These are phyloP conservation scores for Suillus ampliporus DNA, from an alignment of 768 basidiomycete genomes.

Conservation along the genomic window DNA sequence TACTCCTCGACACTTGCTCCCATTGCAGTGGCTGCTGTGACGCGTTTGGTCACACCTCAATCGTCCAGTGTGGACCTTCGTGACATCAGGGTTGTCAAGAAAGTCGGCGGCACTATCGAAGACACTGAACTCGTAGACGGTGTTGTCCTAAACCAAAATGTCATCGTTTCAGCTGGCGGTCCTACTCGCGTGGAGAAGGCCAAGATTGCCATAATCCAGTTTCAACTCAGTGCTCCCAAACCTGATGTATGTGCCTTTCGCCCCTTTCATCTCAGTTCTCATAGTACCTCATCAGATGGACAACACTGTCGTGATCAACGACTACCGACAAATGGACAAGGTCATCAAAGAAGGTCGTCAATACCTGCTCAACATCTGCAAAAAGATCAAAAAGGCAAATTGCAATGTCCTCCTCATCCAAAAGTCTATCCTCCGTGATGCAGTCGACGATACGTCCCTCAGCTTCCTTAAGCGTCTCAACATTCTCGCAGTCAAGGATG, in stretches of 20 bases:
- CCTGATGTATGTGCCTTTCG: constrained; percentile 74
- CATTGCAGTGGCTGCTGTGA: constrained; percentile 96
- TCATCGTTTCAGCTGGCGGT: constrained; percentile 87
- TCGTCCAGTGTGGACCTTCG: constrained; percentile 96
- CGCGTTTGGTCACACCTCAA: constrained; percentile 83
- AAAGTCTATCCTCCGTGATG: constrained; percentile 98
- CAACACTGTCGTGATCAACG: constrained; percentile 98
- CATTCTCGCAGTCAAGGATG: constrained; percentile 95
- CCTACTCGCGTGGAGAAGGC: constrained; percentile 97
- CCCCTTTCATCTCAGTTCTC: not conserved
- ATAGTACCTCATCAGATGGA: constrained; percentile 76
- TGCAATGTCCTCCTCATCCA: constrained; percentile 99
- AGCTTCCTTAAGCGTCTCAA: constrained; percentile 97
- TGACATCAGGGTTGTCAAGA: constrained; percentile 96
- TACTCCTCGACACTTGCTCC: constrained; percentile 98
- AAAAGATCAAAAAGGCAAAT: constrained; percentile 99
- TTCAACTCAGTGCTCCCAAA: constrained; percentile 97
- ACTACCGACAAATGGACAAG: constrained; percentile 99
- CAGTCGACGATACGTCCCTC: constrained; percentile 97
- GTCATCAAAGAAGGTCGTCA: constrained; percentile 99
- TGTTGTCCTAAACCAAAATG: constrained; percentile 96
- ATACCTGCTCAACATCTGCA: constrained; percentile 97
- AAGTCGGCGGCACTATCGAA: constrained; percentile 98
- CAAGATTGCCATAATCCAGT: constrained; percentile 97
- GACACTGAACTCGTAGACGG: constrained; percentile 98